Percentiles rank a stretch among this genome's conserved stretches.
These are phyloP conservation scores for Conoideocrella luteorostrata DNA, from an alignment of 2,329 filamentous ascomycete genomes.

Conservation along the genomic window DNA sequence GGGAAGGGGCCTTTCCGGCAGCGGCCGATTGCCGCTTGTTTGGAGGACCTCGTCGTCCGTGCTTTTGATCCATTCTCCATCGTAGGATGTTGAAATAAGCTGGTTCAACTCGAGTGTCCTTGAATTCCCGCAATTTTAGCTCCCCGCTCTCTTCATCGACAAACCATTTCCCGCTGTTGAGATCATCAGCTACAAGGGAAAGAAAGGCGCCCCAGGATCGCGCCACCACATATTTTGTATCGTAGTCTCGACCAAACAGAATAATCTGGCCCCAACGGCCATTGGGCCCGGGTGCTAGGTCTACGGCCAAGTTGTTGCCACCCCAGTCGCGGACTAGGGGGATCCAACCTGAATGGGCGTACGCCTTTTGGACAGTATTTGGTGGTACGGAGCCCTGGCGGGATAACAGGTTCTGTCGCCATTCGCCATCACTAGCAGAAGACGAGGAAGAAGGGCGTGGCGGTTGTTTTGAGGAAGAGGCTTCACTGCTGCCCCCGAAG, in stretches of 20 bases:
- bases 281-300: slow-evolving; percentile 81
- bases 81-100: slow-evolving; percentile 90
- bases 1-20: slow-evolving; percentile 36
- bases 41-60: slow-evolving; percentile 54
- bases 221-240: slow-evolving; percentile 95
- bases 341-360: slow-evolving; percentile 92
- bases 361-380: slow-evolving; percentile 82
- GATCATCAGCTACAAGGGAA: slow-evolving; percentile 80
- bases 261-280: slow-evolving; percentile 97
- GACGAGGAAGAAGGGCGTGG: slow-evolving; percentile 32
- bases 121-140: slow-evolving; percentile 89
- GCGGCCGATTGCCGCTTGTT: slow-evolving; percentile 48
- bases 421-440: slow-evolving; percentile 49
- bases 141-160: slow-evolving; percentile 90
- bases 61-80: slow-evolving; percentile 94
- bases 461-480: slow-evolving; percentile 58
- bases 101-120: slow-evolving; percentile 80
- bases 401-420: slow-evolving; percentile 78
- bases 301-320: slow-evolving; percentile 92
- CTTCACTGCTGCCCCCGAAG: slow-evolving; percentile 57
- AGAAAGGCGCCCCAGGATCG: slow-evolving; percentile 87
- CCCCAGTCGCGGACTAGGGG: slow-evolving; percentile 96
- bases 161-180: slow-evolving; percentile 82
- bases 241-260: slow-evolving; percentile 93
- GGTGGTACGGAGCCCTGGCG: slow-evolving; percentile 85